Conservation (phyloP, 1,139 yeast genomes). For the Pichia sp. region DNA sequence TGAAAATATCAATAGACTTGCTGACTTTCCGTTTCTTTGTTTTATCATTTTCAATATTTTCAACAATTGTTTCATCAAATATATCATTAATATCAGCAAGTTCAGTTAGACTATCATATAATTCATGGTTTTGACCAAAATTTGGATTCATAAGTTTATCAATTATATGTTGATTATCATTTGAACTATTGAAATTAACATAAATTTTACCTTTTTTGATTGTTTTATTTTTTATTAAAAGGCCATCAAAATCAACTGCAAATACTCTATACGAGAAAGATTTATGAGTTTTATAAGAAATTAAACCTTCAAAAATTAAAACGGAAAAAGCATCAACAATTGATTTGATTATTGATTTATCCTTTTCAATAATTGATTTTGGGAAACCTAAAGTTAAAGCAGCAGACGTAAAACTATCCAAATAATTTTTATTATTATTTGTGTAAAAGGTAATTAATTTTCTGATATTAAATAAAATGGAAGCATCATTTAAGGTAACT, state of each 20-base stretch:
- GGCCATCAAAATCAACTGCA: constrained; percentile 13
- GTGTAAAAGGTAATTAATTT: constrained; percentile 15
- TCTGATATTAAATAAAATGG: constrained; percentile 17
- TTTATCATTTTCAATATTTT: constrained; percentile 9
- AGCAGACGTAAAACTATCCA: constrained; percentile 3
- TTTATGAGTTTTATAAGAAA: constrained; percentile 13
- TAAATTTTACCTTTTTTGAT: constrained; percentile 16
- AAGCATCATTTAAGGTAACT: constrained; percentile 8
- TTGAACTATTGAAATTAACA: constrained; percentile 7
- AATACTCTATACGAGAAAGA: constrained; percentile 12
- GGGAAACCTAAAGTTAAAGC: constrained; percentile 4
- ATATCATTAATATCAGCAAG: not conserved
- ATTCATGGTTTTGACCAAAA: constrained; percentile 6
- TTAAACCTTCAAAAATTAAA: constrained; percentile 14
- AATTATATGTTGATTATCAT: constrained; percentile 1
- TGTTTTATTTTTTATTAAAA: constrained; percentile 14
- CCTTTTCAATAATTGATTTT: not conserved
- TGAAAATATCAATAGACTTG: constrained; percentile 18
- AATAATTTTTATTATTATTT: not conserved
- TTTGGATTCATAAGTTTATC: constrained; percentile 11
- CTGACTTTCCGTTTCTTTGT: constrained; percentile 12
- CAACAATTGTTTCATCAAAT: not conserved
- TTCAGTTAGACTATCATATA: not conserved
- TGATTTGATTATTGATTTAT: not conserved
- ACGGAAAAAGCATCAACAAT: constrained; percentile 17